Conservation (phyloP, 495 filamentous ascomycete species). For the Penicillium waksmanii region DNA sequence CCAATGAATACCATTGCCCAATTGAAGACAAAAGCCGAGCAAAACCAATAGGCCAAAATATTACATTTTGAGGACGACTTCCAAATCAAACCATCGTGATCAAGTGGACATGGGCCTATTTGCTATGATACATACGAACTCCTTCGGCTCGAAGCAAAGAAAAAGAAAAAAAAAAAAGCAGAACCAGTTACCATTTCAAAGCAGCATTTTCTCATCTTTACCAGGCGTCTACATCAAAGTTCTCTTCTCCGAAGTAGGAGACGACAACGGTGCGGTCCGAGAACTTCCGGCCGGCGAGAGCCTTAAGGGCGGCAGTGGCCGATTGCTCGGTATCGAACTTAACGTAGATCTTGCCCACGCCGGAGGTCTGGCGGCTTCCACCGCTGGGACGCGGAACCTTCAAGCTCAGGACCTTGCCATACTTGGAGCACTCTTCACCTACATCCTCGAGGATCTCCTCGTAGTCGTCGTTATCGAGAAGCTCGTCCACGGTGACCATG, state of each 20-base stretch:
- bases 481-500: conserved; percentile 96
- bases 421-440: conserved; percentile 88
- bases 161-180: conserved; percentile 12
- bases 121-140: conserved; percentile 27
- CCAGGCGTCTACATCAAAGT: conserved; percentile 36
- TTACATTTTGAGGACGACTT: conserved; percentile 32
- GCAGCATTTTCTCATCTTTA: conserved; percentile 9
- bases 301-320: conserved; percentile 80
- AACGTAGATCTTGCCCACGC: conserved; percentile 97
- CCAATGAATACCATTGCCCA: background rate
- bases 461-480: conserved; percentile 92
- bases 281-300: conserved; percentile 92
- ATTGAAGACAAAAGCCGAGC: background rate
- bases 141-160: conserved; percentile 20
- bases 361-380: conserved; percentile 76
- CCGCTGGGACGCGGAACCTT: conserved; percentile 89
- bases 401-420: conserved; percentile 77
- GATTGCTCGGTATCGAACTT: conserved; percentile 82
- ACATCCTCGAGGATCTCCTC: conserved; percentile 97
- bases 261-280: conserved; percentile 94
- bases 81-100: conserved; percentile 27
- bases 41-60: conserved; percentile 5
- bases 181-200: background rate
- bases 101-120: conserved; percentile 34
- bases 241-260: conserved; percentile 83